Base-by-base conservation (phyloP, 306 rosid genomes). In the Cucurbita argyrosperma region DNA sequence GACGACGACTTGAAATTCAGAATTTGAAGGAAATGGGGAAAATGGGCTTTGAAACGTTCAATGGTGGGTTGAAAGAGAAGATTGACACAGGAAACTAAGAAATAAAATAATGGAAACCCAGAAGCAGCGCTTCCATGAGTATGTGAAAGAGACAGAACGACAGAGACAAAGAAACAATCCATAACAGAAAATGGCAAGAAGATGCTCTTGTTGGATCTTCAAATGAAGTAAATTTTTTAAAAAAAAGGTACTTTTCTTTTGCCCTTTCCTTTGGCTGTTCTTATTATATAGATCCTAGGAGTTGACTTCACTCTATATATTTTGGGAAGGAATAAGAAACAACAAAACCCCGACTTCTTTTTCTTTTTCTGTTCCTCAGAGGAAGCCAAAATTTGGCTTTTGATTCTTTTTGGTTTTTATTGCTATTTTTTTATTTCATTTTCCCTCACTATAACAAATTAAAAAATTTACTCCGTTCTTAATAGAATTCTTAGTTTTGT, bases 1-100 rank as follows among this genome's bases (percentile, higher is more conserved):
- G 26, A 26, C 26, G 72, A 46, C 10, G 40, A 14, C 12, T 67
- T 45, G 55, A 46, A 67, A 67, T 39, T 45, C 19, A 46, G 55
- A 67, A 21, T 67, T 46, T 26, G 40, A 67, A 13, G 4, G 43
- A 49, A 69, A 47, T 47, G 38, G 74, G 43, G 54, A 26, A 30
- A 47, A 47, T 47, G 74, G 42, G 53, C 43, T 68, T 69, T 69
- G 74, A 69, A 69, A 52, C n/a, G 21, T 53, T 71, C 76, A 16
- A 51, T 39, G 62, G 18, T 43, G 52, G 7, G 42, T 68, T 46
- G 4, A 68, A 68, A 12, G n/a, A 23, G 40, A 68, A 68, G 73
- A 68, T 23, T 47, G 57, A 14, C 57, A 47, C 55, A 46, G 61
- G 37, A 70, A 71, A n/a, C 16, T 37, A 71, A 16, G 12, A 52